phyloP scores from a whole-genome alignment of 1,139 yeast genomes.

The Candida mesenterica region DNA sequence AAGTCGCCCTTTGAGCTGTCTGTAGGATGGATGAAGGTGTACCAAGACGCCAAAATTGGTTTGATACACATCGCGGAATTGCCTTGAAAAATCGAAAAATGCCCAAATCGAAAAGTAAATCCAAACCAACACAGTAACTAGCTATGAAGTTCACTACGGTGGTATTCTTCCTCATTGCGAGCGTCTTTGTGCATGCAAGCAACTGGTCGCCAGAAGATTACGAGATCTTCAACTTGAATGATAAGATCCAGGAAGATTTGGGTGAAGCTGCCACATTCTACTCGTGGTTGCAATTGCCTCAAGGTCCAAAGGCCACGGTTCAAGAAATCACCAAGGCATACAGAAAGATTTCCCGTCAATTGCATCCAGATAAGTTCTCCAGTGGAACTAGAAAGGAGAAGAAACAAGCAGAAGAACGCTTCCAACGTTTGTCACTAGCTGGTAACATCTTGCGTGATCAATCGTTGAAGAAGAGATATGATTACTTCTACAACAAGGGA shows the following conservation, averaged over 20 bases:
- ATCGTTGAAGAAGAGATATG: constrained; percentile 70
- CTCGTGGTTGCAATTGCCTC: constrained; percentile 54
- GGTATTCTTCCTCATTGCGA: constrained; percentile 15
- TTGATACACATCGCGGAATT: too few relatives aligned
- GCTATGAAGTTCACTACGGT: neutral
- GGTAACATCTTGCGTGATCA: constrained; percentile 68
- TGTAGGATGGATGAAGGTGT: too few relatives aligned
- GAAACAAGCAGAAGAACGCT: constrained; percentile 53
- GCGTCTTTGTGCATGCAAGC: constrained; percentile 14
- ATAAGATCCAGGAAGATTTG: constrained; percentile 61
- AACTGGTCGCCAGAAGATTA: constrained; percentile 61
- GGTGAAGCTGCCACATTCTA: constrained; percentile 69
- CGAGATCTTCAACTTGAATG: constrained; percentile 76
- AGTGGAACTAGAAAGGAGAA: constrained; percentile 42
- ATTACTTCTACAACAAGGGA: constrained; percentile 78
- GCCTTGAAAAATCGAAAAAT: too few relatives aligned
- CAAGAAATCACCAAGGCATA: constrained; percentile 75
- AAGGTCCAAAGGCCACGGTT: constrained; percentile 52
- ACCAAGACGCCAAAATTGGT: too few relatives aligned
- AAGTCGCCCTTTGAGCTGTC: too few relatives aligned
- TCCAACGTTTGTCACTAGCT: constrained; percentile 71
- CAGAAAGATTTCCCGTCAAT: constrained; percentile 63
- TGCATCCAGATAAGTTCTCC: constrained; percentile 80
- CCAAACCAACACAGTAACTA: too few relatives aligned
- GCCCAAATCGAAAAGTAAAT: too few relatives aligned